These are phyloP conservation scores for Lophiotrema nucula DNA, from an alignment of 495 filamentous ascomycete species.

Conservation along the genomic window DNA sequence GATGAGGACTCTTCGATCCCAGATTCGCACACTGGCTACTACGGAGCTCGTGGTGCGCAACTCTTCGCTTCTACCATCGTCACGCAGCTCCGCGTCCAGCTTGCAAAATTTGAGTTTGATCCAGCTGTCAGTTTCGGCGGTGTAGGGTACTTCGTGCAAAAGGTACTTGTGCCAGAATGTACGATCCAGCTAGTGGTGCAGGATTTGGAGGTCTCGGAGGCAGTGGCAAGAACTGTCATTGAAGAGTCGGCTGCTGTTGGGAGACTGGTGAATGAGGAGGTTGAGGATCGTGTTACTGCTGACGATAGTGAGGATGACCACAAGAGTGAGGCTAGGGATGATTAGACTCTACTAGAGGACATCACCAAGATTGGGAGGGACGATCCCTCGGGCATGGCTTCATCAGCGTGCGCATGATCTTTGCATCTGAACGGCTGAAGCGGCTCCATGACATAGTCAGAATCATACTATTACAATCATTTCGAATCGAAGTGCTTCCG, in stretches of 20 bases:
- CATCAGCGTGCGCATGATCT: no score
- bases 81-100: slow-evolving; percentile 54
- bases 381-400: no score
- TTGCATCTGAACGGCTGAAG: no score
- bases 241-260: slow-evolving; percentile 75
- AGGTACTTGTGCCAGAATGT: slow-evolving; percentile 84
- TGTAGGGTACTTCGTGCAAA: slow-evolving; percentile 73
- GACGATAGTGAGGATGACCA: slow-evolving; percentile 14
- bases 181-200: slow-evolving; percentile 74
- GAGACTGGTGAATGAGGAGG: slow-evolving; percentile 68
- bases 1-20: slow-evolving; percentile 3
- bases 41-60: slow-evolving; percentile 73
- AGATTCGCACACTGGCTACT: slow-evolving; percentile 71
- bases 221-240: slow-evolving; percentile 66
- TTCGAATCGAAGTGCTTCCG: no score
- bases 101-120: slow-evolving; percentile 54
- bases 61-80: slow-evolving; percentile 68
- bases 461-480: no score
- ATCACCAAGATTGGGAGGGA: no score
- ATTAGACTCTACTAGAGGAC: no score
- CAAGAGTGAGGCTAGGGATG: no score
- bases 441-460: no score
- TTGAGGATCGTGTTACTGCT: slow-evolving; percentile 40
- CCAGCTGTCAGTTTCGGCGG: slow-evolving; percentile 67
- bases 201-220: slow-evolving; percentile 71